These are phyloP conservation scores for Rhizopogon vesiculosus DNA, from an alignment of 768 basidiomycete species.

Conservation along the genomic window DNA sequence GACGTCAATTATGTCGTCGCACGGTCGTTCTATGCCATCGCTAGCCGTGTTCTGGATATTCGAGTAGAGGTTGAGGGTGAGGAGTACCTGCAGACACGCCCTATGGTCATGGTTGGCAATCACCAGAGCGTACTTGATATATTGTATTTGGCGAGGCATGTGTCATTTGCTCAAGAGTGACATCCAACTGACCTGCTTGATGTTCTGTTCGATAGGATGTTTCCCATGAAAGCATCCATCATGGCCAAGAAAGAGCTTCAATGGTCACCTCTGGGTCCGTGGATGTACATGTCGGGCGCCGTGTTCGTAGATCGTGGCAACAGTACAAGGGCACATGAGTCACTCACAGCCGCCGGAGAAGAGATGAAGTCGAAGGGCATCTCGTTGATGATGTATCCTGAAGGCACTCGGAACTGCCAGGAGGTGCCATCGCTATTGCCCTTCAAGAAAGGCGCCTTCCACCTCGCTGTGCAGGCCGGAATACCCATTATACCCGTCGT, in stretches of 20 bases:
- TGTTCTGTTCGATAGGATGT: constrained; percentile 45
- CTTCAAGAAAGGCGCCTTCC: constrained; percentile 98
- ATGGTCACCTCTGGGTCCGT: constrained; percentile 86
- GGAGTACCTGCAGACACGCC: constrained; percentile 69
- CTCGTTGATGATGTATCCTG: constrained; percentile 93
- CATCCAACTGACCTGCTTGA: neutral
- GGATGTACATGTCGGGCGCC: constrained; percentile 84
- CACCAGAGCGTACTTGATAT: constrained; percentile 95
- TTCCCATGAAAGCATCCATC: constrained; percentile 79
- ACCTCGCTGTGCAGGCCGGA: constrained; percentile 86
- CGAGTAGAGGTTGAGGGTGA: constrained; percentile 78
- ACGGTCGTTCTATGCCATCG: constrained; percentile 71
- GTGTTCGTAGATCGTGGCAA: constrained; percentile 91
- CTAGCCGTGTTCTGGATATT: constrained; percentile 60
- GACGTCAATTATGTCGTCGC: constrained; percentile 85
- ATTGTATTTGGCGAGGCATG: constrained; percentile 74
- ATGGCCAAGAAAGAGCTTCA: constrained; percentile 91
- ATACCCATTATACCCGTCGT: constrained; percentile 92
- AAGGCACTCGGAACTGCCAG: constrained; percentile 83
- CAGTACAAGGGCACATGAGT: constrained; percentile 64
- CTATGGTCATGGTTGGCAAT: constrained; percentile 78
- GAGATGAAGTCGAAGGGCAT: constrained; percentile 66
- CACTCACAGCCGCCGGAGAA: constrained; percentile 72
- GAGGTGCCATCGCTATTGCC: constrained; percentile 67
- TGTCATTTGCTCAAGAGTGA: constrained; percentile 1